These are phyloP conservation scores for Phytophthora sp. DNA, from an alignment of 352 stramenopile species.

Conservation along the genomic window DNA sequence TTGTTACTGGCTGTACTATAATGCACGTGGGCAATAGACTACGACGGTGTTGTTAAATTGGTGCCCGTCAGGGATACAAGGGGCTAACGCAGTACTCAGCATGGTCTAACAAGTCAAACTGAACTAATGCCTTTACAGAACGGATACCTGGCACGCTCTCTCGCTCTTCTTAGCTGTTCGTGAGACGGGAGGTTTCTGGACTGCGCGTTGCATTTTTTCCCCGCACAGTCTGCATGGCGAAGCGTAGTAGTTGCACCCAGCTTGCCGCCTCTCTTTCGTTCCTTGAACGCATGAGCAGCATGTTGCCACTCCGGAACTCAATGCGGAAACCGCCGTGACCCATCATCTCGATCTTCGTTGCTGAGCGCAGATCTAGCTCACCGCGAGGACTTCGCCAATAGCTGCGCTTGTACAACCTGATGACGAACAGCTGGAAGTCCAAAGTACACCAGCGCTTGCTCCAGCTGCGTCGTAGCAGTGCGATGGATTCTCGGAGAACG, in stretches of 20 bases:
- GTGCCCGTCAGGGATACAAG: no score
- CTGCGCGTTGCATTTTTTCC: conserved; percentile 23
- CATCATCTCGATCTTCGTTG: conserved; percentile 67
- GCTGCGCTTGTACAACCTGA: conserved; percentile 80
- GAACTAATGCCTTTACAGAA: conserved; percentile 13
- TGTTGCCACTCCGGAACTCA: conserved; percentile 48
- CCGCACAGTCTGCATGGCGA: conserved; percentile 44
- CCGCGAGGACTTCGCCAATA: conserved; percentile 76
- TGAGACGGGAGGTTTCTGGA: conserved; percentile 27
- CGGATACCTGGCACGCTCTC: neutral
- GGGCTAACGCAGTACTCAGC: no score
- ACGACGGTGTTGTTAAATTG: neutral
- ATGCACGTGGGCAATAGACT: neutral
- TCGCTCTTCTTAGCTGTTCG: conserved; percentile 21
- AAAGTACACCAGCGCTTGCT: conserved; percentile 82
- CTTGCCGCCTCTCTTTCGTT: conserved; percentile 51
- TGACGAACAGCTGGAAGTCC: conserved; percentile 60
- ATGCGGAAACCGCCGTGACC: conserved; percentile 69
- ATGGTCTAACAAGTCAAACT: neutral
- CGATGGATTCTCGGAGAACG: conserved; percentile 73
- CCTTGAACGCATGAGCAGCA: conserved; percentile 66
- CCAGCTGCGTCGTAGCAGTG: conserved; percentile 72
- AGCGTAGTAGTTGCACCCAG: conserved; percentile 70
- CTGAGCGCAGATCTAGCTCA: conserved; percentile 58
- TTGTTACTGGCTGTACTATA: neutral